phyloP scores from a whole-genome alignment of 2,329 filamentous ascomycete species.

The Pestalotiopsis sp. region DNA sequence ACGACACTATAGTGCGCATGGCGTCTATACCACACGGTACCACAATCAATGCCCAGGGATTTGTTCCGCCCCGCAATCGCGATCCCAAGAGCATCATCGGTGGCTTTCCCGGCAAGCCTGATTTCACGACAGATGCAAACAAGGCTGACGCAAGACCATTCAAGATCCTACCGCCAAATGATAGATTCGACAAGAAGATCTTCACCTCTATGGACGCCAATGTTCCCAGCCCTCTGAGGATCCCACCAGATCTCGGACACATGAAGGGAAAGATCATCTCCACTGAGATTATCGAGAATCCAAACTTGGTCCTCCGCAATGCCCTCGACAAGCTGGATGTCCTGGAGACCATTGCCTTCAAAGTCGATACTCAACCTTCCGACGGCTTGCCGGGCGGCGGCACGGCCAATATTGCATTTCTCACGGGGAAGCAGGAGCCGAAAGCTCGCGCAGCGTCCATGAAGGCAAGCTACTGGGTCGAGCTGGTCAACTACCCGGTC shows the following conservation, averaged over 20 bases:
- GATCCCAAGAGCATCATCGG: background rate
- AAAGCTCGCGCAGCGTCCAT: background rate
- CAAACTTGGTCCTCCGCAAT: background rate
- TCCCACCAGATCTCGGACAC: background rate
- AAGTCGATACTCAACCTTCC: background rate
- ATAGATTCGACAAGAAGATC: no score
- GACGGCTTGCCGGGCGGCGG: no score
- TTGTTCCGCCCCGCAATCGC: background rate
- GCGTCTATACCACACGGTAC: background rate
- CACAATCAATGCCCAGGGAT: background rate
- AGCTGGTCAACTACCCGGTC: background rate
- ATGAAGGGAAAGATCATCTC: background rate
- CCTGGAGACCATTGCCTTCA: background rate
- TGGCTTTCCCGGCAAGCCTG: no score
- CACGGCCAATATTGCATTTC: background rate
- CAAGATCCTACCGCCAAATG: no score
- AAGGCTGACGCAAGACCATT: background rate
- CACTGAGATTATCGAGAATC: background rate
- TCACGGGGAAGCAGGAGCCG: background rate
- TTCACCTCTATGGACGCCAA: no score
- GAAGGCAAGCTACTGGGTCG: background rate
- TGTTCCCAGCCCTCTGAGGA: background rate
- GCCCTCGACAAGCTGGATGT: background rate
- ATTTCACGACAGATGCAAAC: background rate
- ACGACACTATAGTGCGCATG: background rate